Evolutionary conservation across 352 stramenopile species (phyloP).

Genomic region (Phytophthora cactorum): DNA sequence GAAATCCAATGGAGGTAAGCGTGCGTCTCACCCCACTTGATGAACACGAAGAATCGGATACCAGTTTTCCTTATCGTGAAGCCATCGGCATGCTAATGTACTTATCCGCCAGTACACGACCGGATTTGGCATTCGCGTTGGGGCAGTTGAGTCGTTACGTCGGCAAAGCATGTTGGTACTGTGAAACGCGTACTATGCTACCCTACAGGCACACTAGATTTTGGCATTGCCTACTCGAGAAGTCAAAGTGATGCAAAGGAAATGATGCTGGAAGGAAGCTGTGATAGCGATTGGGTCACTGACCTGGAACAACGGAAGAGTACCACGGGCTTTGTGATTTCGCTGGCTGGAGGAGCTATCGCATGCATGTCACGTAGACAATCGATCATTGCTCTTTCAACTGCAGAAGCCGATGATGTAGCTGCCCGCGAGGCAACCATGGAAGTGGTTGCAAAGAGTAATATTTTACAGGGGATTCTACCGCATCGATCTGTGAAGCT

Average conservation of each 20-base stretch:
- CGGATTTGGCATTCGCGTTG: too few relatives aligned
- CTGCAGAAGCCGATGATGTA: constrained; percentile 13
- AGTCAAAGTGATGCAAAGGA: too few relatives aligned
- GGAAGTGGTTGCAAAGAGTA: constrained; percentile 8
- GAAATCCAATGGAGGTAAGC: background rate
- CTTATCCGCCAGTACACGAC: background rate
- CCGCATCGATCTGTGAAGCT: constrained; percentile 6
- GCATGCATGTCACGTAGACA: constrained; percentile 4
- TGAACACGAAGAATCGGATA: background rate
- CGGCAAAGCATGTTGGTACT: too few relatives aligned
- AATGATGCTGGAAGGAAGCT: too few relatives aligned
- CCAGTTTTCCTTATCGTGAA: background rate
- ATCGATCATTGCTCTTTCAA: constrained; percentile 6
- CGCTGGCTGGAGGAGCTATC: constrained; percentile 3
- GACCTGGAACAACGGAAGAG: constrained; percentile 6
- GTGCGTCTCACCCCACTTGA: background rate
- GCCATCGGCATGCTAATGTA: background rate
- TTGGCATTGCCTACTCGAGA: too few relatives aligned
- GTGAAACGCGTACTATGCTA: too few relatives aligned
- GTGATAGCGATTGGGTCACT: constrained; percentile 15
- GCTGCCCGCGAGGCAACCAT: constrained; percentile 5
- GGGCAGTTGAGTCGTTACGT: too few relatives aligned
- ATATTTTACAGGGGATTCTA: background rate
- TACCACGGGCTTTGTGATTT: constrained; percentile 7
- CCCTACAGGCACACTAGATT: too few relatives aligned